phyloP scores from a whole-genome alignment of 768 basidiomycete species.

The Rhizopogon rudus region DNA sequence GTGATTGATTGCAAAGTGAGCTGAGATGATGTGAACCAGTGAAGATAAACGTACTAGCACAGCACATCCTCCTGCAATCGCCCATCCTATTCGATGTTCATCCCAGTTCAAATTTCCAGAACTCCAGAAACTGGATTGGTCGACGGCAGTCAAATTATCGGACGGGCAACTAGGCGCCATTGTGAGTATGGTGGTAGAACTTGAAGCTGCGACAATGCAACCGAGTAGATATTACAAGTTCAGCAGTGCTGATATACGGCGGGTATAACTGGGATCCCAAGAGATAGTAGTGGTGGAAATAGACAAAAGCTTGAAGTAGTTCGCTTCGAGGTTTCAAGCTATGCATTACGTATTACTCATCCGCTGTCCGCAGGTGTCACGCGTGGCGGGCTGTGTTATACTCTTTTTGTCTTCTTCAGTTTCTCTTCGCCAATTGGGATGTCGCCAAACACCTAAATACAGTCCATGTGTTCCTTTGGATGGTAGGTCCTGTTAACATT shows the following conservation, averaged over 20 bases:
- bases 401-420: too few relatives aligned
- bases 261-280: background rate
- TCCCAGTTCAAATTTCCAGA: slow-evolving; percentile 51
- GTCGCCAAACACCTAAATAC: too few relatives aligned
- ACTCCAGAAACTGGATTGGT: slow-evolving; percentile 64
- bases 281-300: background rate
- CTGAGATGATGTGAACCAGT: background rate
- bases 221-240: background rate
- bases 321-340: background rate
- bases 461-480: too few relatives aligned
- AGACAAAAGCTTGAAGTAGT: background rate
- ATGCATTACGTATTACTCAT: background rate
- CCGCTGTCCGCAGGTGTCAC: too few relatives aligned
- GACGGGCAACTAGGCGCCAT: slow-evolving; percentile 40
- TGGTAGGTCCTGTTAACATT: too few relatives aligned
- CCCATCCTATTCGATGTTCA: slow-evolving; percentile 67
- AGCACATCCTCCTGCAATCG: slow-evolving; percentile 61
- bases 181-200: background rate
- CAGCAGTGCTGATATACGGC: background rate
- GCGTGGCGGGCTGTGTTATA: background rate
- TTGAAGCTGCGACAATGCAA: background rate
- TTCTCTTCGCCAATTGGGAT: too few relatives aligned
- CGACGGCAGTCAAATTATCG: slow-evolving; percentile 42
- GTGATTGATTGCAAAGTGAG: background rate
- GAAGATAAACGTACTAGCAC: slow-evolving; percentile 38